A percentile compares a stretch with the other conserved stretches of the same genome.
Evolutionary conservation across 192 early-diverging fungal species (phyloP).

Genomic region (Rhizophagus prolifer): DNA sequence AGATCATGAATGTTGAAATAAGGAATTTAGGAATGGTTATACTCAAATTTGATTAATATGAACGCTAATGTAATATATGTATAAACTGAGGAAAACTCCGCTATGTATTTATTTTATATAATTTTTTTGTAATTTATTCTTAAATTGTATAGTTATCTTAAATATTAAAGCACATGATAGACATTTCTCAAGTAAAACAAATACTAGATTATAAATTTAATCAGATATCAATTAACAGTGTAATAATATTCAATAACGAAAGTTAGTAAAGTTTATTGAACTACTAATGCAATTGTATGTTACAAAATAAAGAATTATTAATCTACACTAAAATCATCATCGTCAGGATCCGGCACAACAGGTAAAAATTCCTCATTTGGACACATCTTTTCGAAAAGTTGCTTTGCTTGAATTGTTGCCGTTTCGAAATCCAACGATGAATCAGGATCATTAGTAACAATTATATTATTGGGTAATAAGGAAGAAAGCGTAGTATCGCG

Average conservation of each 20-base stretch:
- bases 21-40: not conserved
- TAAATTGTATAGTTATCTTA: not conserved
- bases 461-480: conserved; percentile 46
- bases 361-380: conserved; percentile 51
- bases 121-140: not conserved
- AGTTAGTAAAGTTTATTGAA: not conserved
- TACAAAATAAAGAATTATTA: not conserved
- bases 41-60: too few relatives aligned
- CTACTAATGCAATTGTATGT: not conserved
- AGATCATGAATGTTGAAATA: not conserved
- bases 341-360: conserved; percentile 41
- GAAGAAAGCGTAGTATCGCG: conserved; percentile 31
- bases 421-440: conserved; percentile 45
- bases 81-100: too few relatives aligned
- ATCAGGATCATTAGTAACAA: conserved; percentile 45
- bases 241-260: not conserved
- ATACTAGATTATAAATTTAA: not conserved
- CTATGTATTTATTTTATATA: not conserved
- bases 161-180: not conserved
- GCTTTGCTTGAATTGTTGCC: conserved; percentile 46
- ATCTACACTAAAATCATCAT: conserved; percentile 21
- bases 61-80: too few relatives aligned
- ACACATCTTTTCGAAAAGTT: conserved; percentile 40
- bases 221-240: not conserved
- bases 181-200: not conserved